Evolutionary conservation across 805 yeast species (phyloP), one percentile per base, ranked within the genome.

Genomic region (Wickerhamiella qilinensis): DNA sequence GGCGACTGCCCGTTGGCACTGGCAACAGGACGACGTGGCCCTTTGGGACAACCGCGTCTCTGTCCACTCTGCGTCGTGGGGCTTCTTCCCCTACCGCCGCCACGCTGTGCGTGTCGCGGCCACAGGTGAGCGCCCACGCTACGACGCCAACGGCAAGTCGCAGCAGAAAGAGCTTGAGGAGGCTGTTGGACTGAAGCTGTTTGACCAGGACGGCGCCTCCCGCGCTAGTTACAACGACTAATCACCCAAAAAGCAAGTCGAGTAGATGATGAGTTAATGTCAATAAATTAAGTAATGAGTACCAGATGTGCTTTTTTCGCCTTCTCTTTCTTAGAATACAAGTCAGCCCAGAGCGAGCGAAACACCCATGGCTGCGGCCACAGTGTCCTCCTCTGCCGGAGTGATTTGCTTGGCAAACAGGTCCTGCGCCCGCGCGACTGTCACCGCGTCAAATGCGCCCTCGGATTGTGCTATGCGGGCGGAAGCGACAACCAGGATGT

Each of bases 1-100:
- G 22, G 41, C 68, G 44, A 73, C 69, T 51, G 70, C 65, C 18
- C 58, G 73, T 45, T 64, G 66, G 57, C 63, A 59, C 40, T 67
- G 74, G 73, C 53, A 57, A 39, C 59, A 63, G 35, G 51, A 66
- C 14, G 55, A 55, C 42, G 60, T 67, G 27, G 75, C 74, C 3
- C 45, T 69, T 27, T 71, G 76, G 75, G 76, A 71, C 47, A 71
- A 71, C 57, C 60, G 76, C 52, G 46, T 68, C 24, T 59, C 69
- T 28, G 62, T 62, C 38, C 78, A 72, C 55, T 57, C 58, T 39
- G 73, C 73, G 3, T 63, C 68, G 12, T 64, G 65, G 59, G 73
- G 67, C 49, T 66, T 30, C 35, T 46, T 32, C 27, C 46, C 43
- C 24, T 41, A 39, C 6, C 35, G 42, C 30, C 51, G 53, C 30